These are phyloP conservation scores for Cyclostephanos invisitatus DNA, from an alignment of 108 stramenopile genomes.

Conservation along the genomic window DNA sequence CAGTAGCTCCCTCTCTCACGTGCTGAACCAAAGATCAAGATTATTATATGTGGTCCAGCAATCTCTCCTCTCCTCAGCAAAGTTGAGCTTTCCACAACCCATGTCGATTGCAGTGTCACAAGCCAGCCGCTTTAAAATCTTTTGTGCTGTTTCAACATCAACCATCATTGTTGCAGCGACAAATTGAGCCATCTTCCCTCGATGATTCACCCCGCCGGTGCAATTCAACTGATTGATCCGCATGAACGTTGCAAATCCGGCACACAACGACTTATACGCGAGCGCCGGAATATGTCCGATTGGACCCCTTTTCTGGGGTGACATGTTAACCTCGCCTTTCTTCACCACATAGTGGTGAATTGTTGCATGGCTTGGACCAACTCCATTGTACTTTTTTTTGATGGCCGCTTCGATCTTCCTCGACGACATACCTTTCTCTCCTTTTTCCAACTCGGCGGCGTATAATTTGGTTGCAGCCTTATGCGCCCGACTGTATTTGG, in stretches of 20 bases:
- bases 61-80: constrained; percentile 10
- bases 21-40: background rate
- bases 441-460: background rate
- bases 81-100: background rate
- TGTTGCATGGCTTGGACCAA: background rate
- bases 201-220: background rate
- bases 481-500: background rate
- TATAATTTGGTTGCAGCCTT: constrained; percentile 3
- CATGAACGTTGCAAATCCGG: background rate
- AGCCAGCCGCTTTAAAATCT: background rate
- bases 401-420: background rate
- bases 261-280: background rate
- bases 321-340: background rate
- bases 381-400: background rate
- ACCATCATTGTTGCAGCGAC: background rate
- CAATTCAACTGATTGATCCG: constrained; percentile 11
- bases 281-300: background rate
- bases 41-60: constrained; percentile 14
- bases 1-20: constrained; percentile 2
- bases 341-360: constrained; percentile 10
- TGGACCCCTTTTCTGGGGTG: no score
- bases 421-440: background rate
- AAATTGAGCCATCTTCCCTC: background rate
- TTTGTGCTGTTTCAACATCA: no score
- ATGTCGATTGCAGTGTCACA: constrained; percentile 2